Evolutionary conservation across 805 yeast species (phyloP).

Genomic region (Brettanomyces sp.): DNA sequence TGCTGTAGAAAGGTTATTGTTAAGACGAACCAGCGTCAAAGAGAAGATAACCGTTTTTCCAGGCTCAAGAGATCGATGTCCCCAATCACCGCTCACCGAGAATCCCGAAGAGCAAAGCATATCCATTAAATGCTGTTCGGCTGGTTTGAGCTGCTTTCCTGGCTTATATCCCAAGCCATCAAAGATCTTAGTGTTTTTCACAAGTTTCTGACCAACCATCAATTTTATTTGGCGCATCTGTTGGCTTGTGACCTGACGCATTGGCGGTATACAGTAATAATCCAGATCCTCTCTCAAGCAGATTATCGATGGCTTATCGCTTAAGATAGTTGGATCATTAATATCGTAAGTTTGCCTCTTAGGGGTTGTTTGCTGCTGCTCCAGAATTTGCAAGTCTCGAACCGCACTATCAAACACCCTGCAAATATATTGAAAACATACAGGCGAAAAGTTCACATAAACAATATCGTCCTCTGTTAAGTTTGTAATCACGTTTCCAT

Average conservation of each 20-base stretch:
- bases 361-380: slow-evolving; percentile 15
- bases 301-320: slow-evolving; percentile 79
- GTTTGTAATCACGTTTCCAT: slow-evolving; percentile 71
- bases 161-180: slow-evolving; percentile 64
- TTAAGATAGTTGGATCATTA: slow-evolving; percentile 53
- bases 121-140: slow-evolving; percentile 89
- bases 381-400: slow-evolving; percentile 40
- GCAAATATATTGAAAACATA: slow-evolving; percentile 77
- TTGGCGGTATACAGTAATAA: slow-evolving; percentile 81
- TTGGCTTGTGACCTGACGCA: slow-evolving; percentile 41
- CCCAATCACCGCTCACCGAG: slow-evolving; percentile 63
- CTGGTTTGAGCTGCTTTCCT: slow-evolving; percentile 61
- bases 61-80: slow-evolving; percentile 80
- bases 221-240: slow-evolving; percentile 62
- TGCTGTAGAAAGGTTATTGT: slow-evolving; percentile 15
- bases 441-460: slow-evolving; percentile 77
- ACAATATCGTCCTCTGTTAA: slow-evolving; percentile 74
- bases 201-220: slow-evolving; percentile 61
- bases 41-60: slow-evolving; percentile 81
- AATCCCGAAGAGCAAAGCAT: slow-evolving; percentile 93
- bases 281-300: slow-evolving; percentile 92
- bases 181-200: slow-evolving; percentile 53
- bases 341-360: slow-evolving; percentile 19
- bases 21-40: slow-evolving; percentile 59
- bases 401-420: slow-evolving; percentile 64